phyloP scores from a whole-genome alignment of 371 early-diverging fungal species.

The Circinella minor region DNA sequence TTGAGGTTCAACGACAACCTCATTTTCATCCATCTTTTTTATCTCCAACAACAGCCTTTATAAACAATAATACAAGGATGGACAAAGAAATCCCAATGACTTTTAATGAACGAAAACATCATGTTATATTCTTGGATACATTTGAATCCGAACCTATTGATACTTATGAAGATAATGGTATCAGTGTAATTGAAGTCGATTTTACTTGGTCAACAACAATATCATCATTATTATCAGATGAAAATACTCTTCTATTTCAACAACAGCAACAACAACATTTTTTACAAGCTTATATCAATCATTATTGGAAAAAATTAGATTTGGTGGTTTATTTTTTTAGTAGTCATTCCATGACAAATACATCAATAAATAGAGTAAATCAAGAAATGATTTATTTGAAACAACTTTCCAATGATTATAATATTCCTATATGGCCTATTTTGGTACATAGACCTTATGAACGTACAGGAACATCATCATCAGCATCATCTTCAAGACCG shows the following conservation, averaged over 20 bases:
- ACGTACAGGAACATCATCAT: background rate
- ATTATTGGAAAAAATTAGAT: slow-evolving; percentile 16
- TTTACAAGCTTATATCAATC: slow-evolving; percentile 10
- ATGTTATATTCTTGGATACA: slow-evolving; percentile 14
- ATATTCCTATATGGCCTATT: slow-evolving; percentile 14
- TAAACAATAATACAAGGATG: background rate
- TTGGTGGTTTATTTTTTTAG: slow-evolving; percentile 27
- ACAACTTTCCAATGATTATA: slow-evolving; percentile 1
- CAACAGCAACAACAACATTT: slow-evolving; percentile 1
- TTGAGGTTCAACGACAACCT: background rate
- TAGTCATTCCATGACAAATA: background rate
- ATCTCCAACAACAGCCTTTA: background rate
- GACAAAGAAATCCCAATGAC: background rate
- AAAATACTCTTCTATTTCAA: background rate
- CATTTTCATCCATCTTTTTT: too few species aligned
- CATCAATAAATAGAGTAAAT: slow-evolving; percentile 3
- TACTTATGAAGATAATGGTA: slow-evolving; percentile 27
- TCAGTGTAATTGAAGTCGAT: slow-evolving; percentile 29
- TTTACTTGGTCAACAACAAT: slow-evolving; percentile 21
- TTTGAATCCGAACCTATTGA: slow-evolving; percentile 21
- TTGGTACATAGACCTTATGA: slow-evolving; percentile 2
- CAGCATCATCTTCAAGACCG: background rate
- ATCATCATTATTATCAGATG: background rate
- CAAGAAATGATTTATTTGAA: slow-evolving; percentile 16
- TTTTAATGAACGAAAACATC: slow-evolving; percentile 17